Percentiles rank a stretch among this genome's conserved stretches.
Evolutionary conservation across 1,284 basidiomycete genomes (phyloP).

Genomic region (Clitocybe nebularis): DNA sequence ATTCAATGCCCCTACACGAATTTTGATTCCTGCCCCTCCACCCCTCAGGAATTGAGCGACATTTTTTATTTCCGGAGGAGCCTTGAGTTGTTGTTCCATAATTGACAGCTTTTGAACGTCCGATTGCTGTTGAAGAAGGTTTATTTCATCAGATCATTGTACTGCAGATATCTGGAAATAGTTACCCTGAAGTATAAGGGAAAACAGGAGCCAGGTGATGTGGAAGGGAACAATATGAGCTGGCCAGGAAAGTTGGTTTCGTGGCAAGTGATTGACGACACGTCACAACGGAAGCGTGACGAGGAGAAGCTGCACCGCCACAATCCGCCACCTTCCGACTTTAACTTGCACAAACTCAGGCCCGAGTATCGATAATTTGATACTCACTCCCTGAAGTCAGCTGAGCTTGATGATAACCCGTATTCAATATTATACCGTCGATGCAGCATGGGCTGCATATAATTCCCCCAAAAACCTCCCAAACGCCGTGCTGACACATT

Average conservation of each 20-base stretch:
- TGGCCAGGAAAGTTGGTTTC: slow-evolving; percentile 10
- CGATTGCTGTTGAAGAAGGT: neutral
- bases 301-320: slow-evolving; percentile 11
- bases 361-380: no score
- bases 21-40: slow-evolving; percentile 85
- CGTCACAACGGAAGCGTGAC: slow-evolving; percentile 13
- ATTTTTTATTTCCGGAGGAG: slow-evolving; percentile 72
- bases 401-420: neutral
- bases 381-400: neutral
- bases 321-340: neutral
- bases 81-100: slow-evolving; percentile 72
- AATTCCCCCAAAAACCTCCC: no score
- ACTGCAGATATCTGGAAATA: no score
- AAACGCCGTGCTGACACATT: no score
- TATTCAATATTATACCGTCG: no score
- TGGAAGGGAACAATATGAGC: slow-evolving; percentile 11
- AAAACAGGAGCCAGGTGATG: slow-evolving; percentile 5
- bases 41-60: slow-evolving; percentile 85
- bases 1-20: slow-evolving; percentile 84
- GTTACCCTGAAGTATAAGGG: no score
- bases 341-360: neutral
- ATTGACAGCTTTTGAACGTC: neutral
- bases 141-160: no score
- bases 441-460: no score
- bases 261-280: no score